Evolutionary conservation across 768 basidiomycete species (phyloP).

Genomic region (Boletus reticuloceps): DNA sequence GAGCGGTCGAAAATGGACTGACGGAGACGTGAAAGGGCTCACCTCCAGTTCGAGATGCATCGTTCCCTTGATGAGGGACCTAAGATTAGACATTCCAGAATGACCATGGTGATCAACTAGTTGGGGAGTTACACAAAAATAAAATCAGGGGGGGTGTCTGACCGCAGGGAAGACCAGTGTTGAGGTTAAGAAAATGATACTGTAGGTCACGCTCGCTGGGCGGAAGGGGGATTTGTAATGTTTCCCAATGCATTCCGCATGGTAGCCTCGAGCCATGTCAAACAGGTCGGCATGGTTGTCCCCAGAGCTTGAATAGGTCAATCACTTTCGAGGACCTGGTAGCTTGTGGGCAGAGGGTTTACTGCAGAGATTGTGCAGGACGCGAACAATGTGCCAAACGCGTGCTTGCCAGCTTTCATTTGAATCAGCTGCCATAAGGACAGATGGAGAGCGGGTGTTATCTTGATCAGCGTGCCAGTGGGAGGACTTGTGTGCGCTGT

Average conservation of each 20-base stretch:
- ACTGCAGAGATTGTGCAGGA: neutral
- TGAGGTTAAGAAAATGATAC: neutral
- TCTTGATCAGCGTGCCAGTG: no score
- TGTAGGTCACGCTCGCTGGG: neutral
- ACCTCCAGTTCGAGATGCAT: conserved; percentile 10
- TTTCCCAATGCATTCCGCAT: neutral
- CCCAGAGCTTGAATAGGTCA: no score
- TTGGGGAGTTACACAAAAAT: neutral
- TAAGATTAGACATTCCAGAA: conserved; percentile 3
- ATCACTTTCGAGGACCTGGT: no score
- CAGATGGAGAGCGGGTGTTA: no score
- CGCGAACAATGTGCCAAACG: conserved; percentile 6
- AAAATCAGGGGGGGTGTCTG: neutral
- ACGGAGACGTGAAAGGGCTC: neutral
- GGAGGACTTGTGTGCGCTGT: no score
- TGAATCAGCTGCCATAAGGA: neutral
- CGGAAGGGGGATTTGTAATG: neutral
- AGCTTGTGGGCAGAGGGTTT: neutral
- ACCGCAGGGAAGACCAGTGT: neutral
- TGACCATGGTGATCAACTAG: neutral
- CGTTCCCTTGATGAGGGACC: conserved; percentile 5
- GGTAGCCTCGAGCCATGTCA: neutral
- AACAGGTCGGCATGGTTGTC: neutral
- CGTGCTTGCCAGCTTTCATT: neutral
- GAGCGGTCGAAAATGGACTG: neutral